phyloP scores from a whole-genome alignment of 345 rosid species.

The Syzygium oleosum region DNA sequence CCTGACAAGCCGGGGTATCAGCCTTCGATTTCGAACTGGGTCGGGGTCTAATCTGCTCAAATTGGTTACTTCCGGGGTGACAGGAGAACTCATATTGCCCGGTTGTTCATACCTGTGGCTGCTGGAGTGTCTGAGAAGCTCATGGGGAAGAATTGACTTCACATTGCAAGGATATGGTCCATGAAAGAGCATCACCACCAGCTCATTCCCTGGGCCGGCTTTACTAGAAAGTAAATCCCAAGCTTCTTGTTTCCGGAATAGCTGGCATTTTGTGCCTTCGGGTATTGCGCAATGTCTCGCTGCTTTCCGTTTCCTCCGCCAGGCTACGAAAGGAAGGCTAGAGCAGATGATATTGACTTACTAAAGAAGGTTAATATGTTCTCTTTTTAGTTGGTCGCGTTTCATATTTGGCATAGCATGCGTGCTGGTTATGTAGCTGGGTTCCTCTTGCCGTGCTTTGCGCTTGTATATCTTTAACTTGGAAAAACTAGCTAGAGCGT shows the following conservation, averaged over 20 bases:
- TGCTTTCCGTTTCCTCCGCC: conserved; percentile 99
- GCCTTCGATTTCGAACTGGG: conserved; percentile 5
- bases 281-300: conserved; percentile 82
- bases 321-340: conserved; percentile 87
- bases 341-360: conserved; percentile 39
- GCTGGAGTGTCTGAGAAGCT: conserved; percentile 9
- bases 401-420: neutral
- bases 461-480: neutral
- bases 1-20: neutral
- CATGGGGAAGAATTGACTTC: conserved; percentile 29
- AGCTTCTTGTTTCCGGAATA: conserved; percentile 17
- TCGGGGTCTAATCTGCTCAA: conserved; percentile 2
- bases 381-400: neutral
- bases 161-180: conserved; percentile 67
- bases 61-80: conserved; percentile 3
- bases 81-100: conserved; percentile 1
- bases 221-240: conserved; percentile 27
- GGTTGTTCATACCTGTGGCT: neutral
- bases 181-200: conserved; percentile 45
- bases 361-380: conserved; percentile 56
- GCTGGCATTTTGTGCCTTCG: conserved; percentile 5
- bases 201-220: conserved; percentile 40
- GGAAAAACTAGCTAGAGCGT: neutral
- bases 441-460: neutral
- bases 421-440: neutral